Base-by-base conservation (phyloP, 2,329 filamentous ascomycete genomes). In the Diplodia scrobiculata region DNA sequence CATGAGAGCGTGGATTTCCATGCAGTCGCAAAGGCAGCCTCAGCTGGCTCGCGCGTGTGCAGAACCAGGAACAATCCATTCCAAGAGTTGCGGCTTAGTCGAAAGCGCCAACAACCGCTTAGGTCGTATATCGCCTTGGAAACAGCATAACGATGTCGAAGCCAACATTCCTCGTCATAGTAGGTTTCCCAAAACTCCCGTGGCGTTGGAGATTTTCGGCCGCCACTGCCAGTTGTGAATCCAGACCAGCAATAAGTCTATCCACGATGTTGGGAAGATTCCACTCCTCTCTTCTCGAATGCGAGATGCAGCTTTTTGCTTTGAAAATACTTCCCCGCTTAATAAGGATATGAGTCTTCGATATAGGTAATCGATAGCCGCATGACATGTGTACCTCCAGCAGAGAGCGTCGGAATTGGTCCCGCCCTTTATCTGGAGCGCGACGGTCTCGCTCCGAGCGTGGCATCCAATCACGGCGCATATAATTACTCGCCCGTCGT, bases 401-500 rank as follows among this genome's bases (percentile, higher is more conserved):
- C 21, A 45, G 25, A 41, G 41, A 19, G 25, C 14, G 17, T 9
- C 34, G 21, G 55, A 19, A 9, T n/a, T 17, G 17, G 55, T 2
- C 38, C 17, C 34, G 41, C 4, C 29, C 13, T 29, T 19, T 4
- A 7, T 32, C 19, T 48, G 14, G 21, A 5, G 10, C 52, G 21
- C 25, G 17, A 45, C 7, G 21, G 13, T 6, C 13, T 27, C 21
- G 25, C 25, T 9, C 25, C 25, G 25, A 29, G 21, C 25, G 58
- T 27, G 34, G 11, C n/a, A 29, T 1, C 11, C 29, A 60, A 19
- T 32, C 11, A 27, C 19, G 27, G 10, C n/a, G 25, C 47, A 13
- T 25, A 45, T 19, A 13, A 21, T 52, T 25, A 66, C 14, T 66
- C 41, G 41, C 17, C 32, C n/a, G 21, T 34, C 47, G 27, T 66